These are phyloP conservation scores for Symbiodinium natans DNA, from an alignment of 73 alveolate species.

Conservation along the genomic window DNA sequence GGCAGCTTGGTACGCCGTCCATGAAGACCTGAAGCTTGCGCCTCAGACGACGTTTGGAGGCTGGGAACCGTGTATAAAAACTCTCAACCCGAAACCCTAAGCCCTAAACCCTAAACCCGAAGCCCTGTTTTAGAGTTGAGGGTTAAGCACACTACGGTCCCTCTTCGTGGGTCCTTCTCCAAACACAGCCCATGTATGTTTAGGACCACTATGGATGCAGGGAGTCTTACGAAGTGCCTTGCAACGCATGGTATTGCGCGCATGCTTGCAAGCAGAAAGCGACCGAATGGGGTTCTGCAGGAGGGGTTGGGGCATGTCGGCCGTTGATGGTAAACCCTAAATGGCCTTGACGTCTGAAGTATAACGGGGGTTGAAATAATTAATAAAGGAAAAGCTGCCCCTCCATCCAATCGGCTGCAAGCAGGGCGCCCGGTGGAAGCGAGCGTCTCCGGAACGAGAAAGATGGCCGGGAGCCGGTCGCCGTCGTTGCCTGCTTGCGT, in stretches of 20 bases:
- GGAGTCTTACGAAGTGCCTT: too few relatives aligned
- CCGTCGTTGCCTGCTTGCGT: background rate
- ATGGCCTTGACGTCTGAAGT: background rate
- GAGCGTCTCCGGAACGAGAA: background rate
- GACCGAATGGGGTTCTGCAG: too few relatives aligned
- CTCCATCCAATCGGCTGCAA: background rate
- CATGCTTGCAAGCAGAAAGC: too few relatives aligned
- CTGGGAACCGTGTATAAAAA: too few relatives aligned
- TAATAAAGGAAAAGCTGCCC: too few relatives aligned
- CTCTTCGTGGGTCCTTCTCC: too few relatives aligned
- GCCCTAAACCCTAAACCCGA: too few relatives aligned
- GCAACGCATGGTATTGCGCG: too few relatives aligned
- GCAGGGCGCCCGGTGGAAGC: background rate
- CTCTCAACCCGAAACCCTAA: too few relatives aligned
- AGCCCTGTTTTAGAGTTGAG: too few relatives aligned
- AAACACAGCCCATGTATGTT: background rate
- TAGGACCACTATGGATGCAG: background rate
- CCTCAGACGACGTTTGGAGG: too few relatives aligned
- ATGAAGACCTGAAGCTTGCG: background rate
- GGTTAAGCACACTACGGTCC: too few relatives aligned
- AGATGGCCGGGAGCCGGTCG: constrained; percentile 2
- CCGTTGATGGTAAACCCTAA: background rate
- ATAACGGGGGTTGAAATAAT: background rate
- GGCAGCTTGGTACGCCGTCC: background rate
- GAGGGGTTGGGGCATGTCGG: background rate